Percentiles rank a stretch among this genome's conserved stretches.
phyloP scores from a whole-genome alignment of 805 yeast genomes.

The Metschnikowia kofuensis region DNA sequence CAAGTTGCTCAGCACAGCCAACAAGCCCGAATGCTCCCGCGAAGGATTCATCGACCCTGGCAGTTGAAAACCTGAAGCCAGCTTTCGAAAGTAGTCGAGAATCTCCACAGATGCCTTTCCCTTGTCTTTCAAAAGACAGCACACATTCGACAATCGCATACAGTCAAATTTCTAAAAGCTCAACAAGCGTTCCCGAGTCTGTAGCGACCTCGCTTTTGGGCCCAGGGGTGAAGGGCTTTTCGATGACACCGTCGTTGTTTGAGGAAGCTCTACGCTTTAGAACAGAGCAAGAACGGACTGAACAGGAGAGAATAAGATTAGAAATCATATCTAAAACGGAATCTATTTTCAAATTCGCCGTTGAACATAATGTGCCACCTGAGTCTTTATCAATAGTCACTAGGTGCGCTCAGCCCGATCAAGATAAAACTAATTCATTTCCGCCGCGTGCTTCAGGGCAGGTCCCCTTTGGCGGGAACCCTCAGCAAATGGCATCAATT shows the following conservation, averaged over 20 bases:
- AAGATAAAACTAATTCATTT: background rate
- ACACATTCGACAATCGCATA: background rate
- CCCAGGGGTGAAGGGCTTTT: slow-evolving; percentile 49
- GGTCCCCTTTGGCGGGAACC: background rate
- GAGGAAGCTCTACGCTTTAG: slow-evolving; percentile 56
- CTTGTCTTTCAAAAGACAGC: background rate
- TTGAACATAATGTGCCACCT: slow-evolving; percentile 61
- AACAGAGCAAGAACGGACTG: slow-evolving; percentile 75
- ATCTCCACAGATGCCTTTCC: background rate
- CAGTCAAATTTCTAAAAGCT: background rate
- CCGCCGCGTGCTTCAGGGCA: background rate
- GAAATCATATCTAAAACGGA: slow-evolving; percentile 61
- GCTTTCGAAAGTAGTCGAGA: background rate
- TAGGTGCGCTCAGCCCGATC: background rate
- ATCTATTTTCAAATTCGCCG: slow-evolving; percentile 60
- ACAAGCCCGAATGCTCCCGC: background rate
- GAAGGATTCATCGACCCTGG: background rate
- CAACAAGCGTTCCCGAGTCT: slow-evolving; percentile 12
- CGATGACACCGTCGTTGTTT: slow-evolving; percentile 55
- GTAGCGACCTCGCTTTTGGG: slow-evolving; percentile 47
- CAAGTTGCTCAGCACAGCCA: background rate
- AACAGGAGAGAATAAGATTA: slow-evolving; percentile 69
- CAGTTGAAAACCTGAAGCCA: background rate
- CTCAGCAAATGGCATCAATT: background rate
- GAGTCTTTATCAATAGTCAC: slow-evolving; percentile 15